A percentile compares a stretch with the other conserved stretches of the same genome.
Conservation (phyloP, 139 green algal species). For the Tetradesmus lagerheimii region DNA sequence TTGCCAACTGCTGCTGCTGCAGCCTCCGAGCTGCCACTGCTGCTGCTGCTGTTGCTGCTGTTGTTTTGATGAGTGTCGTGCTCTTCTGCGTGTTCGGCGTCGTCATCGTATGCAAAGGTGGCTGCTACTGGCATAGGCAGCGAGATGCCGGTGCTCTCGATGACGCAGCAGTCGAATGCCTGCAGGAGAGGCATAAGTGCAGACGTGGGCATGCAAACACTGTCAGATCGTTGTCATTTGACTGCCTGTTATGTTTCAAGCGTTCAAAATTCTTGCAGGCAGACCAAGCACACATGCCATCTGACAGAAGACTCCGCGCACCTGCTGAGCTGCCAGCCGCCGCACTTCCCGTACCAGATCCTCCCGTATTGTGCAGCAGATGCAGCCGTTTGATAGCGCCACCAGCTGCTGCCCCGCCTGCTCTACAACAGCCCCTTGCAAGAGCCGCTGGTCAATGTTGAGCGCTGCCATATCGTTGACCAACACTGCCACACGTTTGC, state of each 20-base stretch:
- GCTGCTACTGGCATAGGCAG: conserved; percentile 81
- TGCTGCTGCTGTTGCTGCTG: conserved; percentile 4
- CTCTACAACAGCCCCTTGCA: conserved; percentile 46
- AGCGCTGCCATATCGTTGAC: conserved; percentile 93
- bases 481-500: conserved; percentile 73
- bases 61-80: background rate
- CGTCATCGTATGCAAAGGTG: conserved; percentile 62
- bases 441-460: conserved; percentile 86
- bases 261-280: too few relatives aligned
- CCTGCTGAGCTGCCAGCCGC: conserved; percentile 27
- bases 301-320: too few relatives aligned
- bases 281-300: too few relatives aligned
- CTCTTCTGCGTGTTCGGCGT: conserved; percentile 11
- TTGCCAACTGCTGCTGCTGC: background rate
- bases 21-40: background rate
- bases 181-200: conserved; percentile 18
- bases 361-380: conserved; percentile 85
- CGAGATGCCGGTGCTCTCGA: conserved; percentile 88
- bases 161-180: conserved; percentile 82
- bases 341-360: conserved; percentile 77
- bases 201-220: too few relatives aligned
- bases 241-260: too few relatives aligned
- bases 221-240: too few relatives aligned
- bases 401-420: conserved; percentile 31
- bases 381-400: conserved; percentile 80